Evolutionary conservation across 2,329 filamentous ascomycete species (phyloP).

Genomic region (Neonectria hederae): DNA sequence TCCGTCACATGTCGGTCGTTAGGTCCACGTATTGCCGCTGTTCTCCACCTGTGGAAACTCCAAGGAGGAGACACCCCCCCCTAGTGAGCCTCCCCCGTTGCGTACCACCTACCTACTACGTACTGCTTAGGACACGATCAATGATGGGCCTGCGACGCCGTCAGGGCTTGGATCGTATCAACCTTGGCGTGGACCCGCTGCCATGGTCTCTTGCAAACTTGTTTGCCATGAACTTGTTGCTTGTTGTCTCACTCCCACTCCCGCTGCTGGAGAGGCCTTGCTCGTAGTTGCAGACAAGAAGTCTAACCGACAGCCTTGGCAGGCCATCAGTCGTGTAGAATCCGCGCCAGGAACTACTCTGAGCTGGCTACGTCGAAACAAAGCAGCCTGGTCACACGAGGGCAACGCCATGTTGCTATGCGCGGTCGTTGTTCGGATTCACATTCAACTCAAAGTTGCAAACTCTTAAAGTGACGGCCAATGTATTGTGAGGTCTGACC

Average conservation of each 20-base stretch:
- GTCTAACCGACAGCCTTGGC: neutral
- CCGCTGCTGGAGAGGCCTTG: neutral
- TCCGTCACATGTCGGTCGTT: conserved; percentile 10
- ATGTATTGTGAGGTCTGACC: neutral
- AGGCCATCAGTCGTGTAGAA: neutral
- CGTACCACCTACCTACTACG: neutral
- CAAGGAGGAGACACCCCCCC: neutral
- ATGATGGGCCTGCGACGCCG: neutral
- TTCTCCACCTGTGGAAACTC: conserved; percentile 13
- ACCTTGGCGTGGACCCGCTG: neutral
- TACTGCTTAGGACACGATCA: neutral
- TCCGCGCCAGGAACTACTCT: neutral
- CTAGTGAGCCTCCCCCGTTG: neutral
- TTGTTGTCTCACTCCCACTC: neutral
- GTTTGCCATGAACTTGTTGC: conserved; percentile 5
- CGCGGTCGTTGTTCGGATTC: neutral
- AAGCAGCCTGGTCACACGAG: neutral
- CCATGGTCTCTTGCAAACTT: neutral
- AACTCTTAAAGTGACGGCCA: neutral
- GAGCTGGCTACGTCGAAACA: neutral
- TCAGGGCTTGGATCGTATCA: neutral
- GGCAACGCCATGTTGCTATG: neutral
- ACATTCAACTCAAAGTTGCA: neutral
- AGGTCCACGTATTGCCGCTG: conserved; percentile 2
- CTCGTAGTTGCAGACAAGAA: neutral